Evolutionary conservation across 1,284 basidiomycete species (phyloP).

Genomic region (Xerocomus tenax): DNA sequence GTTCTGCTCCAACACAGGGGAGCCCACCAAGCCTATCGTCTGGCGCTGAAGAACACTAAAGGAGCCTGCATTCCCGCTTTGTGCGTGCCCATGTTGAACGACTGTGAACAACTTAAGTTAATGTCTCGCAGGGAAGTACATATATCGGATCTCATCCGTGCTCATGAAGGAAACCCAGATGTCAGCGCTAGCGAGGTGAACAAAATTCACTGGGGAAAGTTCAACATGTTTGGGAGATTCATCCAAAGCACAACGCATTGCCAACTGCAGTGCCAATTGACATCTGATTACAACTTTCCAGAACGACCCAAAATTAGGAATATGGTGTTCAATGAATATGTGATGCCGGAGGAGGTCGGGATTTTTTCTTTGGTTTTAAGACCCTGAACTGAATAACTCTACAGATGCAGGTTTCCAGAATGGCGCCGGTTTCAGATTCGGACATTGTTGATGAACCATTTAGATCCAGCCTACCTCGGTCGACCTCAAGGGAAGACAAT

Average conservation of each 20-base stretch:
- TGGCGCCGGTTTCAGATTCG: constrained; percentile 40
- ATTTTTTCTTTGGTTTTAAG: not conserved
- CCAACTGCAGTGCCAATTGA: constrained; percentile 59
- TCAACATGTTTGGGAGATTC: constrained; percentile 74
- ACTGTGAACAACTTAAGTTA: constrained; percentile 12
- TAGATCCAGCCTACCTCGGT: constrained; percentile 28
- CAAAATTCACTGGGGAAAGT: constrained; percentile 80
- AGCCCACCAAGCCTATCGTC: constrained; percentile 69
- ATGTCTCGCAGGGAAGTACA: constrained; percentile 64
- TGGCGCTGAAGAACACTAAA: constrained; percentile 70
- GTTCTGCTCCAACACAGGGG: constrained; percentile 63
- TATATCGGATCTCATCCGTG: constrained; percentile 67
- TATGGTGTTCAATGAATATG: constrained; percentile 41
- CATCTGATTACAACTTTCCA: constrained; percentile 49
- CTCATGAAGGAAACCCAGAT: constrained; percentile 69
- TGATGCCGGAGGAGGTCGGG: constrained; percentile 61
- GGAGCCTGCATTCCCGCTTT: constrained; percentile 74
- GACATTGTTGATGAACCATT: constrained; percentile 37
- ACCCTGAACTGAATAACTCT: constrained; percentile 5
- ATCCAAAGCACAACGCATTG: constrained; percentile 61
- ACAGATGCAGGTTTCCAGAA: constrained; percentile 54
- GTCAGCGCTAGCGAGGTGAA: constrained; percentile 47
- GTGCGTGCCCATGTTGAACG: constrained; percentile 37
- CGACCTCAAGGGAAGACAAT: constrained; percentile 28
- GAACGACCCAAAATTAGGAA: constrained; percentile 45